Percentiles rank a stretch among this genome's conserved stretches.
Conservation (phyloP, 345 rosid genomes). For the Turnera subulata region DNA sequence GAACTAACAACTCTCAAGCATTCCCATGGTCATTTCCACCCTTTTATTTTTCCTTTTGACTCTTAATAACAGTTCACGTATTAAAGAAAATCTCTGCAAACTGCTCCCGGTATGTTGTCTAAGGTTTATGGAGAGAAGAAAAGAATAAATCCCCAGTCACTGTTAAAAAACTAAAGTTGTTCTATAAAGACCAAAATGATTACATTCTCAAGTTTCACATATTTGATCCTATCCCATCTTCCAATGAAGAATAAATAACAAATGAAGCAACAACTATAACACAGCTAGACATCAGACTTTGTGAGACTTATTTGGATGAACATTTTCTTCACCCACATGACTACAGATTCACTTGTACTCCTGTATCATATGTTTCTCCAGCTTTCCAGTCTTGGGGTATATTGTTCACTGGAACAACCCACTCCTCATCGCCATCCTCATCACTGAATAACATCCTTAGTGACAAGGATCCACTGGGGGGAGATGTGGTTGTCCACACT, state of each 20-base stretch:
- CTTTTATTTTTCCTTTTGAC: no score
- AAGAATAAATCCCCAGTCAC: neutral
- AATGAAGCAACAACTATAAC: neutral
- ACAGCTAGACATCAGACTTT: neutral
- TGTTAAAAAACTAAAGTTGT: conserved; percentile 6
- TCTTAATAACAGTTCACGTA: no score
- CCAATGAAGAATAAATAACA: neutral
- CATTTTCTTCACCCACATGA: neutral
- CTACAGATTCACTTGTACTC: conserved; percentile 41
- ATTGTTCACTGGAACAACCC: conserved; percentile 58
- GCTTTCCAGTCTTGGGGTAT: conserved; percentile 62
- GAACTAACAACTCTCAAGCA: no score
- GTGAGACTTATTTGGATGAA: neutral
- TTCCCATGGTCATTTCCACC: no score
- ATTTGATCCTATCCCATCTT: neutral
- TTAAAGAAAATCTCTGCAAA: no score
- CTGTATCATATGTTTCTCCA: conserved; percentile 59
- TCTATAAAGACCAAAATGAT: conserved; percentile 11
- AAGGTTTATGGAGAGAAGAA: neutral
- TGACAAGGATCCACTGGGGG: conserved; percentile 55
- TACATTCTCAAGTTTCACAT: conserved; percentile 19
- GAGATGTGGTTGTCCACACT: conserved; percentile 53
- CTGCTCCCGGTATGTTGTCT: neutral
- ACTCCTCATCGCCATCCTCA: conserved; percentile 53
- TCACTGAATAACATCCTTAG: conserved; percentile 57